Percentiles rank a stretch among this genome's conserved stretches.
Evolutionary conservation across 768 basidiomycete species (phyloP).

Genomic region (Hericium alpestre): DNA sequence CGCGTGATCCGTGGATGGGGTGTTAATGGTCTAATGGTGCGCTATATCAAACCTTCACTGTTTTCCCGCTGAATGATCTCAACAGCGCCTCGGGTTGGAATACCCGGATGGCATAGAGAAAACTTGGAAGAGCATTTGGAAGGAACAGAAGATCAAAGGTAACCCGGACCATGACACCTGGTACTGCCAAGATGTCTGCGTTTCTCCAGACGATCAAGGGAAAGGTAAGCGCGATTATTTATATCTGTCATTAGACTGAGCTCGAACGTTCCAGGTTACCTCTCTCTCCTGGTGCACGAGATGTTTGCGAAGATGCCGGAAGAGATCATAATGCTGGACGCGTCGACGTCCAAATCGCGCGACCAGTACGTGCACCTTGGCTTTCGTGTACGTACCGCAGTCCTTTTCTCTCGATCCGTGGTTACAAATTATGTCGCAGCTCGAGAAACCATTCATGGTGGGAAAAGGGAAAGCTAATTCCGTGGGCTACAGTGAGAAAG

Average conservation of each 20-base stretch:
- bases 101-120: too few relatives aligned
- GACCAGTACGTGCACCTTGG: neutral
- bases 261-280: neutral
- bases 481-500: too few relatives aligned
- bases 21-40: neutral
- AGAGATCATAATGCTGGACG: neutral
- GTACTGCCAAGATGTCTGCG: too few relatives aligned
- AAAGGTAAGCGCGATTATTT: too few relatives aligned
- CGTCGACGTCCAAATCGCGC: neutral
- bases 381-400: neutral
- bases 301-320: neutral
- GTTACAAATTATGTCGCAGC: too few relatives aligned
- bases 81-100: too few relatives aligned
- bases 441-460: too few relatives aligned
- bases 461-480: too few relatives aligned
- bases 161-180: too few relatives aligned
- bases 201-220: too few relatives aligned
- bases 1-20: neutral
- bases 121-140: too few relatives aligned
- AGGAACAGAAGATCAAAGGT: too few relatives aligned
- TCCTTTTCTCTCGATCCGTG: neutral
- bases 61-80: neutral
- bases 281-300: neutral
- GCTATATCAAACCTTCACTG: neutral
- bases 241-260: neutral